Percentiles rank a stretch among this genome's conserved stretches.
Evolutionary conservation across 1,284 basidiomycete species (phyloP).

Genomic region (Ganoderma resinaceum): DNA sequence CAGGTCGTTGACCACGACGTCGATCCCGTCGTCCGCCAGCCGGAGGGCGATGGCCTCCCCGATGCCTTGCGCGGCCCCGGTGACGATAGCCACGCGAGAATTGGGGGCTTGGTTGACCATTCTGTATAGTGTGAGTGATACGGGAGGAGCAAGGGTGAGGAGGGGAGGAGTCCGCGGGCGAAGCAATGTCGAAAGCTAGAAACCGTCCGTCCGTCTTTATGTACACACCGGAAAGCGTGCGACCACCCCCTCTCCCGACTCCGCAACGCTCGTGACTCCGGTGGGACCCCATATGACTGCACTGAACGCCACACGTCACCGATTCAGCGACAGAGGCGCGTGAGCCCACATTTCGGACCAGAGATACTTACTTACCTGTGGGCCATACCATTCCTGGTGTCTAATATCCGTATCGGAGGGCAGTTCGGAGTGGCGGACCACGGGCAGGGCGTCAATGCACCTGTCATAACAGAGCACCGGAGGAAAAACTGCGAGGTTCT

Average conservation of each 20-base stretch:
- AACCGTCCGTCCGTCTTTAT: not conserved
- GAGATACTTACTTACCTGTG: not conserved
- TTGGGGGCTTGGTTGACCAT: not conserved
- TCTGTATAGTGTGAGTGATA: not conserved
- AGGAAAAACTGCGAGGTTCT: not conserved
- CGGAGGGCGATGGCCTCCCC: conserved; percentile 50
- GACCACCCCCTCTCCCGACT: not conserved
- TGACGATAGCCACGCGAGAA: conserved; percentile 43
- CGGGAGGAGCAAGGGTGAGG: not conserved
- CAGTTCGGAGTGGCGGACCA: not conserved
- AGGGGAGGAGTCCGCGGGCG: not conserved
- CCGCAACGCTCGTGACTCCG: not conserved
- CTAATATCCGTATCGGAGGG: not conserved
- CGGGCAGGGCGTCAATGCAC: not conserved
- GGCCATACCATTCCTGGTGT: not conserved
- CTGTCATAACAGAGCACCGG: not conserved
- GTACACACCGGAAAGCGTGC: not conserved
- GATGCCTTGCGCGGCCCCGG: conserved; percentile 49
- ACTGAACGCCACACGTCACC: not conserved
- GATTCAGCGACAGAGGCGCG: not conserved
- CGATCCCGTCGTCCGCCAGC: conserved; percentile 50
- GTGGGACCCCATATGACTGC: not conserved
- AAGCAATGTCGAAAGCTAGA: not conserved
- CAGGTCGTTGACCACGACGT: conserved; percentile 49
- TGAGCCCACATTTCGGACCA: not conserved